These are phyloP conservation scores for Leishmania martiniquensis DNA, from an alignment of 208 protist species.

Conservation along the genomic window DNA sequence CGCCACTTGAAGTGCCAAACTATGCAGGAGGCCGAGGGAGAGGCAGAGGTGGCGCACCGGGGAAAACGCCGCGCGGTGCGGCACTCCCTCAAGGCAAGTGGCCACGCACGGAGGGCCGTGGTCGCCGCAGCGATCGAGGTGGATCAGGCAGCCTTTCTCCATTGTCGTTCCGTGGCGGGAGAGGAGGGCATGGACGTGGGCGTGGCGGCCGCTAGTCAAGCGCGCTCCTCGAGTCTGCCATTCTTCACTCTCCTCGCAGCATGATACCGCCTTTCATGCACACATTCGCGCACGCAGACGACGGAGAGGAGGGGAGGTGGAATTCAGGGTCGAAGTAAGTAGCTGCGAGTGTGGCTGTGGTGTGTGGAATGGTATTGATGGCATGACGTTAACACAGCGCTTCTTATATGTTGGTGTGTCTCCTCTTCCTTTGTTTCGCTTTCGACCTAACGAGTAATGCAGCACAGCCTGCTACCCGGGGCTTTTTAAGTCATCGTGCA, in stretches of 20 bases:
- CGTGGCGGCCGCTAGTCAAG: slow-evolving; percentile 6
- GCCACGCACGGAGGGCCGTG: slow-evolving; percentile 2
- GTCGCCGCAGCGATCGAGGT: slow-evolving; percentile 1
- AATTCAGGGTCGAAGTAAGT: background rate
- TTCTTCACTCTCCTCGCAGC: background rate
- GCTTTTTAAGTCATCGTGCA: background rate
- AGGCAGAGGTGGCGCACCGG: background rate
- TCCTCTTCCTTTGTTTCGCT: slow-evolving; percentile 1
- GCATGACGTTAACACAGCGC: background rate
- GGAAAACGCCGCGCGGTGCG: background rate
- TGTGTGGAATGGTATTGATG: background rate
- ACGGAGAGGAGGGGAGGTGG: background rate
- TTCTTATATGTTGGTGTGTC: background rate
- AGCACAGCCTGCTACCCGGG: background rate
- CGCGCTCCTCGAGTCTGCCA: background rate
- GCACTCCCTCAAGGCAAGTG: slow-evolving; percentile 12
- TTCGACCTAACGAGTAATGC: slow-evolving; percentile 22
- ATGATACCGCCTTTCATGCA: background rate
- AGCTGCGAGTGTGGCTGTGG: background rate
- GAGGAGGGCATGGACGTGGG: slow-evolving; percentile 2
- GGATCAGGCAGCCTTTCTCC: background rate
- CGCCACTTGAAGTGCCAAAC: slow-evolving; percentile 17
- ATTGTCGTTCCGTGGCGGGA: background rate
- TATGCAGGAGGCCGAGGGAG: background rate
- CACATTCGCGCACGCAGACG: background rate